Percentiles rank a stretch among this genome's conserved stretches.
These are phyloP conservation scores for Pyrenochaeta sp. DNA, from an alignment of 2,329 filamentous ascomycete genomes.

Conservation along the genomic window DNA sequence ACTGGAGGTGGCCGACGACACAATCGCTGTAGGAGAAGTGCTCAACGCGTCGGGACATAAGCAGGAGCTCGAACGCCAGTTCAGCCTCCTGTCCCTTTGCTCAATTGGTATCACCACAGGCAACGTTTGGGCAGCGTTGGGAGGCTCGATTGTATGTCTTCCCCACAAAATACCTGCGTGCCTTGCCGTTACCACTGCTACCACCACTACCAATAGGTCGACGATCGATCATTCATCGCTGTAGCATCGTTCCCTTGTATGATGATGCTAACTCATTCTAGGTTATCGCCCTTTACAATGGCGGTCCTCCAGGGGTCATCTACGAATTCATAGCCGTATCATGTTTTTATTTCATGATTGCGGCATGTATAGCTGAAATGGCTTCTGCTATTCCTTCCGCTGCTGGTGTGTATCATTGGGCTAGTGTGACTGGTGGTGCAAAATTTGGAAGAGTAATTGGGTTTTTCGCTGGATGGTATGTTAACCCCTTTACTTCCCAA, in stretches of 20 bases:
- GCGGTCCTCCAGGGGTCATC: conserved; percentile 56
- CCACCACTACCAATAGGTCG: neutral
- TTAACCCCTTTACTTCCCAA: neutral
- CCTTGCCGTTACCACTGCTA: neutral
- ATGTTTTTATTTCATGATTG: conserved; percentile 61
- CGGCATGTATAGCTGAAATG: conserved; percentile 61
- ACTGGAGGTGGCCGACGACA: conserved; percentile 24
- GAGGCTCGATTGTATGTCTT: conserved; percentile 55
- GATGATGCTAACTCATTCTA: conserved; percentile 12
- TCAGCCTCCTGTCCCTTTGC: conserved; percentile 58
- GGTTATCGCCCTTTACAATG: conserved; percentile 55
- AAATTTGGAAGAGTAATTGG: conserved; percentile 58
- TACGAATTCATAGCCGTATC: conserved; percentile 60
- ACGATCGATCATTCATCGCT: neutral
- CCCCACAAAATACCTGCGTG: neutral
- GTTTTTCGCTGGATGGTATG: conserved; percentile 60
- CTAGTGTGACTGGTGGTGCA: conserved; percentile 57
- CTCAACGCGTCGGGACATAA: conserved; percentile 62
- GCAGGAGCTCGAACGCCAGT: conserved; percentile 61
- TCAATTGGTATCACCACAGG: conserved; percentile 56
- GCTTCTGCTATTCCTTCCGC: conserved; percentile 55
- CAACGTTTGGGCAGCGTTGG: conserved; percentile 56
- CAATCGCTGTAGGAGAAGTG: conserved; percentile 40
- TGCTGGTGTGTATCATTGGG: conserved; percentile 63
- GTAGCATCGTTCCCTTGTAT: too few species aligned